A percentile compares a stretch with the other conserved stretches of the same genome.
These are phyloP conservation scores for Hemileccinum rubropunctum DNA, from an alignment of 768 basidiomycete species.

Conservation along the genomic window DNA sequence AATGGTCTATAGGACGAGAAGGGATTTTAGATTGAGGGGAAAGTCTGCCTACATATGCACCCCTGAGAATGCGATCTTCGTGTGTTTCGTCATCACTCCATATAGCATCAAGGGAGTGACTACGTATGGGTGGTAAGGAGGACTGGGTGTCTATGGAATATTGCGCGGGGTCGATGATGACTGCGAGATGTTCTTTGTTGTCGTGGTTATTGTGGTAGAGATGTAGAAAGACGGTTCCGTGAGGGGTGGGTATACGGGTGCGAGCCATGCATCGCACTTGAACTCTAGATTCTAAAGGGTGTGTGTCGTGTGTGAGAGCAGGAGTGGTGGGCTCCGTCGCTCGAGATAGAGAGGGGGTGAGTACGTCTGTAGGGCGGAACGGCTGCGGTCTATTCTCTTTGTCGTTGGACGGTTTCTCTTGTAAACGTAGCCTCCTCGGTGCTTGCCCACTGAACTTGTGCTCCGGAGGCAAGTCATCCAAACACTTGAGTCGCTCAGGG, in stretches of 20 bases:
- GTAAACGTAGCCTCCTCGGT: constrained; percentile 62
- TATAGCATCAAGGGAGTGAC: constrained; percentile 71
- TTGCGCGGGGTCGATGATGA: constrained; percentile 92
- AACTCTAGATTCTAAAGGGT: constrained; percentile 24
- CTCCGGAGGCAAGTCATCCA: constrained; percentile 41
- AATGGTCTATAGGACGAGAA: constrained; percentile 34
- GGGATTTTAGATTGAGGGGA: constrained; percentile 50
- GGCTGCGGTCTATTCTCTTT: constrained; percentile 51
- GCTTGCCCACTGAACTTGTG: constrained; percentile 68
- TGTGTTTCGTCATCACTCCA: constrained; percentile 89
- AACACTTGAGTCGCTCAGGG: constrained; percentile 52
- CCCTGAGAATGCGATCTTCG: constrained; percentile 89
- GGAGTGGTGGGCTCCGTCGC: constrained; percentile 20
- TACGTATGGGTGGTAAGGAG: constrained; percentile 65
- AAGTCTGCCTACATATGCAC: constrained; percentile 88
- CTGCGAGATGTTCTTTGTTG: constrained; percentile 91
- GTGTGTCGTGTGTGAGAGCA: constrained; percentile 1
- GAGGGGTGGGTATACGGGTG: constrained; percentile 94
- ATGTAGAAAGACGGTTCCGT: constrained; percentile 90
- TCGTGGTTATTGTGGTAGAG: constrained; percentile 93
- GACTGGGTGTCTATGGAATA: constrained; percentile 45
- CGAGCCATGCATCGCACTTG: constrained; percentile 93
- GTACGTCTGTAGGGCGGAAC: background rate
- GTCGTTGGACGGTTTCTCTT: constrained; percentile 21
- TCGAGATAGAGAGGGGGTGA: constrained; percentile 29